phyloP scores from a whole-genome alignment of 1,139 yeast species.

The Yamadazyma atlantica region DNA sequence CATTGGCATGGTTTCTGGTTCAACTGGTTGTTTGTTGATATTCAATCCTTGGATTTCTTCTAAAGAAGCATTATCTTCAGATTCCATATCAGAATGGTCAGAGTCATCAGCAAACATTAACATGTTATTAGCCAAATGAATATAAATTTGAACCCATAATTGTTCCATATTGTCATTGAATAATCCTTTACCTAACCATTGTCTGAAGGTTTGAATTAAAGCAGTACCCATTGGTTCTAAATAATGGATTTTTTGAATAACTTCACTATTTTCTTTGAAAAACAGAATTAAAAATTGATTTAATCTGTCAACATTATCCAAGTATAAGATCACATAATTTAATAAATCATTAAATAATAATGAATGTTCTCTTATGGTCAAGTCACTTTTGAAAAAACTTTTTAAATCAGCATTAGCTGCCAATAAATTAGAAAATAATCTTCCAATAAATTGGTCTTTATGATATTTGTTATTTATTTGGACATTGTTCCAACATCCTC shows the following conservation, averaged over 20 bases:
- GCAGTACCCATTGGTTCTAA: conserved; percentile 47
- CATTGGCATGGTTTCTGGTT: conserved; percentile 10
- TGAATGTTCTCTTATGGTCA: conserved; percentile 30
- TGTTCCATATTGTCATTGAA: conserved; percentile 36
- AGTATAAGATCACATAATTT: conserved; percentile 31
- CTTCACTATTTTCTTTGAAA: conserved; percentile 30
- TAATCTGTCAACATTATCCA: conserved; percentile 28
- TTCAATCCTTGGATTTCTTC: conserved; percentile 19
- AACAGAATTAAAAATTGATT: conserved; percentile 37
- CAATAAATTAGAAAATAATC: conserved; percentile 36
- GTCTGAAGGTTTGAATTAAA: conserved; percentile 39
- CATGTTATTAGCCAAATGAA: conserved; percentile 39
- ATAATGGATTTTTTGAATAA: conserved; percentile 30
- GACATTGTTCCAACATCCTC: conserved; percentile 34
- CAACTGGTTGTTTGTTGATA: conserved; percentile 11
- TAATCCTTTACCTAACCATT: conserved; percentile 33
- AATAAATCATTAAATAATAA: conserved; percentile 38
- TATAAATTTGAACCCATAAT: conserved; percentile 43
- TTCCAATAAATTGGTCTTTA: conserved; percentile 27
- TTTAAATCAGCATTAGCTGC: conserved; percentile 29
- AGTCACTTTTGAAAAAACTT: conserved; percentile 24
- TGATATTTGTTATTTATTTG: conserved; percentile 30
- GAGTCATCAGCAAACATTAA: conserved; percentile 24
- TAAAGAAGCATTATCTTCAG: conserved; percentile 14
- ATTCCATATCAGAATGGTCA: conserved; percentile 10